phyloP scores from a whole-genome alignment of 805 yeast genomes.

The Teunomyces kruisii region DNA sequence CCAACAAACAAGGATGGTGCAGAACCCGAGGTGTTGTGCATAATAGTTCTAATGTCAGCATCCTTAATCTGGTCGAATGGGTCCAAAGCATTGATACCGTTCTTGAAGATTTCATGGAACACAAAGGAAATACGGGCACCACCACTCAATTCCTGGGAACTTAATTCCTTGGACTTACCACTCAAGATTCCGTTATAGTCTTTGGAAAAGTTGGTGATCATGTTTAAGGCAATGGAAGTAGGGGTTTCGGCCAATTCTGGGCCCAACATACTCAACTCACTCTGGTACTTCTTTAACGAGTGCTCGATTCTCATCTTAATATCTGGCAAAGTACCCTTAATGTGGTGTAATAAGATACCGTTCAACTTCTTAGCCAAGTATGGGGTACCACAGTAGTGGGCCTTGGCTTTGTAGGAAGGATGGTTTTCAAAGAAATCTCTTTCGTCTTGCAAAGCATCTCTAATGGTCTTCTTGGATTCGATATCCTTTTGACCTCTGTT shows the following conservation, averaged over 20 bases:
- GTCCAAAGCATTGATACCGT: conserved; percentile 87
- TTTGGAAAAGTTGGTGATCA: conserved; percentile 89
- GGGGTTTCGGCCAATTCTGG: conserved; percentile 90
- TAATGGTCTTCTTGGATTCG: conserved; percentile 80
- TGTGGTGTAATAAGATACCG: conserved; percentile 84
- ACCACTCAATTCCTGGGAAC: conserved; percentile 89
- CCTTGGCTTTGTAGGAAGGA: conserved; percentile 86
- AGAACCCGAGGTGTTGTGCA: conserved; percentile 95
- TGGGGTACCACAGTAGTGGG: conserved; percentile 98
- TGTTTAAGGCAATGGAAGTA: conserved; percentile 81
- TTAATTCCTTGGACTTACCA: conserved; percentile 89
- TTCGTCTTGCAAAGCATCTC: conserved; percentile 84
- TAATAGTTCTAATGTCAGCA: conserved; percentile 91
- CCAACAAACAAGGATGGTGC: conserved; percentile 95
- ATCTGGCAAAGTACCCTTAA: conserved; percentile 65
- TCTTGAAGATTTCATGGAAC: conserved; percentile 92
- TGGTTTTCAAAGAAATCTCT: conserved; percentile 80
- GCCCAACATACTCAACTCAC: conserved; percentile 72
- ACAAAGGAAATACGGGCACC: conserved; percentile 98
- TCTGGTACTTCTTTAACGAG: conserved; percentile 59
- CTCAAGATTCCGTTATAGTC: conserved; percentile 89
- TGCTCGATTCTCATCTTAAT: conserved; percentile 83
- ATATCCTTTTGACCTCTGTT: conserved; percentile 94
- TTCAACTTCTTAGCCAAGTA: conserved; percentile 90
- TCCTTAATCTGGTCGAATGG: conserved; percentile 97